Conservation (phyloP, 2,329 filamentous ascomycete genomes). For the Cladobotryum mycophilum region DNA sequence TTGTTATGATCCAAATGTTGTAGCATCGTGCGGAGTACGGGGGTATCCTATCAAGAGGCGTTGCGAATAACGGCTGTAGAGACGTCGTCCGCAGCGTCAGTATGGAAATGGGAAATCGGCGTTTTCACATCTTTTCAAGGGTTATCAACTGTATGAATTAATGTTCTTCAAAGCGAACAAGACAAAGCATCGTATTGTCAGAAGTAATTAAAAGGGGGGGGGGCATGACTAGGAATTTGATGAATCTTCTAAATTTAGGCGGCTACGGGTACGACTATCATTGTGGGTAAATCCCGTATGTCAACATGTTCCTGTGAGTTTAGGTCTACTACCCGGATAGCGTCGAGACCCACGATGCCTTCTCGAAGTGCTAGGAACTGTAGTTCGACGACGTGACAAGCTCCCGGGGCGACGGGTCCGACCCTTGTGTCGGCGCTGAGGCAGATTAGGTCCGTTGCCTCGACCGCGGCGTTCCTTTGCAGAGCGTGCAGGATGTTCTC, state of each 20-base stretch:
- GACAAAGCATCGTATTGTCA: background rate
- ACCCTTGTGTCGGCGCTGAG: slow-evolving; percentile 68
- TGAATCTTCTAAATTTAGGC: slow-evolving; percentile 14
- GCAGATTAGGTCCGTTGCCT: slow-evolving; percentile 64
- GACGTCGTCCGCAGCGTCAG: background rate
- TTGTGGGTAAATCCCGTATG: slow-evolving; percentile 65
- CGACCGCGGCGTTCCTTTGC: slow-evolving; percentile 58
- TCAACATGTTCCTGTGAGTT: slow-evolving; percentile 71
- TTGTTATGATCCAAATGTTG: slow-evolving; percentile 26
- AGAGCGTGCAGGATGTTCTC: slow-evolving; percentile 66
- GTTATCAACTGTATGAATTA: background rate
- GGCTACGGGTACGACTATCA: slow-evolving; percentile 45
- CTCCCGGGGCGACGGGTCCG: slow-evolving; percentile 63
- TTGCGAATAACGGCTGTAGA: too few relatives aligned
- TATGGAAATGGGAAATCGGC: background rate
- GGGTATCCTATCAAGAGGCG: too few relatives aligned
- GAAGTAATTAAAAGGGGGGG: background rate
- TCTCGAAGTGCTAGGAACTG: slow-evolving; percentile 62
- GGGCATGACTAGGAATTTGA: too few relatives aligned
- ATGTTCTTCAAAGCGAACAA: background rate
- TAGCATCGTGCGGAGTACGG: background rate
- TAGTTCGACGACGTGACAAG: slow-evolving; percentile 68
- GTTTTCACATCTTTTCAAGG: background rate
- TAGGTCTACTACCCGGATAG: slow-evolving; percentile 66
- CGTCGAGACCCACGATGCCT: slow-evolving; percentile 65